Evolutionary conservation across 208 protist species (phyloP).

Genomic region (Leptomonas pyrrhocoris): DNA sequence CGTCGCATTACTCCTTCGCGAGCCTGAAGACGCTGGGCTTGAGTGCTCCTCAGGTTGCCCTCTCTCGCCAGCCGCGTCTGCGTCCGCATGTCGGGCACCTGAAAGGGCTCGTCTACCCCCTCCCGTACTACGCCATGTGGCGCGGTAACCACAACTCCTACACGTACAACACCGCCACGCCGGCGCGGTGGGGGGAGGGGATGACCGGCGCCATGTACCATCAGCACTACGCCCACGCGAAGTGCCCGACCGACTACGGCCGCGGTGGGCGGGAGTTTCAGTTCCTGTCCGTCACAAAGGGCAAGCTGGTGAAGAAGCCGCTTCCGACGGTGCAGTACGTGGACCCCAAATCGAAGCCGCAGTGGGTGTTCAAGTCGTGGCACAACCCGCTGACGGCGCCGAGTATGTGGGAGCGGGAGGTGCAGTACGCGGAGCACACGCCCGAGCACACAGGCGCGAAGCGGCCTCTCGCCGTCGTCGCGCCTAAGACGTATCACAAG

Average conservation of each 20-base stretch:
- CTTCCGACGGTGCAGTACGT: slow-evolving; percentile 87
- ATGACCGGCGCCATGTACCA: slow-evolving; percentile 82
- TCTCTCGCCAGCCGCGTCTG: slow-evolving; percentile 82
- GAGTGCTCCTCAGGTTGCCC: slow-evolving; percentile 62
- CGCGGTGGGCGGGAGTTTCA: slow-evolving; percentile 86
- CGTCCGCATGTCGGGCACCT: slow-evolving; percentile 70
- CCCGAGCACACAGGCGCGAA: slow-evolving; percentile 87
- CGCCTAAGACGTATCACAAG: slow-evolving; percentile 77
- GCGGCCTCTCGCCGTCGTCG: slow-evolving; percentile 80
- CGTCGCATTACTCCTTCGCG: slow-evolving; percentile 74
- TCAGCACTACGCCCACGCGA: slow-evolving; percentile 90
- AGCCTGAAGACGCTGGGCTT: slow-evolving; percentile 67
- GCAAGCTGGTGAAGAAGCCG: slow-evolving; percentile 81
- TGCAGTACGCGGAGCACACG: slow-evolving; percentile 90
- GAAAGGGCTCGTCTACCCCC: slow-evolving; percentile 80
- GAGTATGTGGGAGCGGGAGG: slow-evolving; percentile 89
- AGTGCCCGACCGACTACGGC: slow-evolving; percentile 90
- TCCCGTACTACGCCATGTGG: slow-evolving; percentile 92
- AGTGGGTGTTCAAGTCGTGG: slow-evolving; percentile 93
- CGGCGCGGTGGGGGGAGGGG: slow-evolving; percentile 83
- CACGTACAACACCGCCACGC: slow-evolving; percentile 80
- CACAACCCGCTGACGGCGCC: slow-evolving; percentile 77
- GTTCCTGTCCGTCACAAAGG: slow-evolving; percentile 70
- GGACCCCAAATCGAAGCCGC: slow-evolving; percentile 64
- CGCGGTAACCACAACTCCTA: slow-evolving; percentile 90